A percentile compares a stretch with the other conserved stretches of the same genome.
phyloP scores from a whole-genome alignment of 2,329 filamentous ascomycete genomes.

The Ascochyta rabiei region DNA sequence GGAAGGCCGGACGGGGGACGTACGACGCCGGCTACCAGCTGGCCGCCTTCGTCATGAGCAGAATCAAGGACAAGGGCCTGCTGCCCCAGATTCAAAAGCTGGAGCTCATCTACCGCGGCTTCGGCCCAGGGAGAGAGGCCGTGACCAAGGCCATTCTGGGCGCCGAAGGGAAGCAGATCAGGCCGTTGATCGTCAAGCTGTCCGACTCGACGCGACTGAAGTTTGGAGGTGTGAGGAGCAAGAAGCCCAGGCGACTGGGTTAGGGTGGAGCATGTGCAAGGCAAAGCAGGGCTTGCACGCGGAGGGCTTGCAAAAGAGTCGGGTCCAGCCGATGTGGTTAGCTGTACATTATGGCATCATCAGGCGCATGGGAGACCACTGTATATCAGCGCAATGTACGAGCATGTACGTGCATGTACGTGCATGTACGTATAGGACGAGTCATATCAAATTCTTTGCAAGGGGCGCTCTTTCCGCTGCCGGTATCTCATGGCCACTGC shows the following conservation, averaged over 20 bases:
- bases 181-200: conserved; percentile 77
- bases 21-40: conserved; percentile 96
- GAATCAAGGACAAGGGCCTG: conserved; percentile 82
- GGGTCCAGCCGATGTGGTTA: background rate
- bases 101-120: conserved; percentile 83
- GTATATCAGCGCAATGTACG: background rate
- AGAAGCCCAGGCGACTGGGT: conserved; percentile 80
- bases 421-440: conserved; percentile 12
- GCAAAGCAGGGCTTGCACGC: too few relatives aligned
- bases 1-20: conserved; percentile 75
- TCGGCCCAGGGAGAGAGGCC: conserved; percentile 85
- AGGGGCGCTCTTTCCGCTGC: conserved; percentile 54
- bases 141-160: conserved; percentile 88
- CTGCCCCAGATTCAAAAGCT: conserved; percentile 75
- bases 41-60: conserved; percentile 79
- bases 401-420: conserved; percentile 1
- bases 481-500: conserved; percentile 51
- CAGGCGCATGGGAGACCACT: conserved; percentile 18
- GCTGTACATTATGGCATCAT: conserved; percentile 32
- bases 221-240: conserved; percentile 91
- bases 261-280: conserved; percentile 44
- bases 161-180: conserved; percentile 77
- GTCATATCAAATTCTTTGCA: conserved; percentile 47
- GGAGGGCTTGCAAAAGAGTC: background rate
- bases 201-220: conserved; percentile 89